Percentiles rank a stretch among this genome's conserved stretches.
Evolutionary conservation across 345 rosid genomes (phyloP).

Genomic region (Nasturtium officinale): DNA sequence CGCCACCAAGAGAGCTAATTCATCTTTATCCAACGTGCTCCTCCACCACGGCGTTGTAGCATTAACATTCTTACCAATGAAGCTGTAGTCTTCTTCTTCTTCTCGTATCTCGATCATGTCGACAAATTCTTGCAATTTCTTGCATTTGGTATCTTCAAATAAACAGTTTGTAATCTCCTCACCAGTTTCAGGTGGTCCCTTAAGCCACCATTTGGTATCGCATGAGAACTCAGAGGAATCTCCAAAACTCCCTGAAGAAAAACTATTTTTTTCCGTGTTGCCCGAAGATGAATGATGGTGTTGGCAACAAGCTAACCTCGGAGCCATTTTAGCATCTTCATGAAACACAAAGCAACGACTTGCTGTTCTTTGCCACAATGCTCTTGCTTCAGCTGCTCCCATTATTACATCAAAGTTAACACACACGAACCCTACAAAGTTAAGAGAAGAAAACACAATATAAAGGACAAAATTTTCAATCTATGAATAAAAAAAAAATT

Average conservation of each 20-base stretch:
- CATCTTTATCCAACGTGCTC: slow-evolving; percentile 58
- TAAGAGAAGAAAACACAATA: neutral
- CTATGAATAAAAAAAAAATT: neutral
- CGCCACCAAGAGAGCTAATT: slow-evolving; percentile 81
- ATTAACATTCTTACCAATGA: slow-evolving; percentile 13
- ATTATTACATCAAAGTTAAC: slow-evolving; percentile 44
- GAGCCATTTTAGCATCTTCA: slow-evolving; percentile 95
- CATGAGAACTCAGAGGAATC: slow-evolving; percentile 55
- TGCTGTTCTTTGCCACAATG: slow-evolving; percentile 82
- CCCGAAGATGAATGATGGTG: slow-evolving; percentile 47
- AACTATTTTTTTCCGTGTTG: slow-evolving; percentile 48
- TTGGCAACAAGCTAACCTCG: slow-evolving; percentile 89
- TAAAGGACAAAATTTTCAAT: neutral
- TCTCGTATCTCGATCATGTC: slow-evolving; percentile 44
- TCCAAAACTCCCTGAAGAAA: slow-evolving; percentile 54
- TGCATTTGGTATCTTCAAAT: slow-evolving; percentile 39
- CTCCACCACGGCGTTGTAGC: slow-evolving; percentile 84
- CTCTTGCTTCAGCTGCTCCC: slow-evolving; percentile 95
- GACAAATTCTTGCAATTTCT: slow-evolving; percentile 47
- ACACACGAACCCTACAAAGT: neutral
- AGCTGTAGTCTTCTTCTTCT: slow-evolving; percentile 46
- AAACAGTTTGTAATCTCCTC: slow-evolving; percentile 36
- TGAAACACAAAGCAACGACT: slow-evolving; percentile 78
- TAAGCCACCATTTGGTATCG: slow-evolving; percentile 96
- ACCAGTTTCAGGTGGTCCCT: slow-evolving; percentile 44